Evolutionary conservation across 257 asterid species (phyloP), one percentile per base, ranked within the genome.

Genomic region (Anisodus tanguticus): DNA sequence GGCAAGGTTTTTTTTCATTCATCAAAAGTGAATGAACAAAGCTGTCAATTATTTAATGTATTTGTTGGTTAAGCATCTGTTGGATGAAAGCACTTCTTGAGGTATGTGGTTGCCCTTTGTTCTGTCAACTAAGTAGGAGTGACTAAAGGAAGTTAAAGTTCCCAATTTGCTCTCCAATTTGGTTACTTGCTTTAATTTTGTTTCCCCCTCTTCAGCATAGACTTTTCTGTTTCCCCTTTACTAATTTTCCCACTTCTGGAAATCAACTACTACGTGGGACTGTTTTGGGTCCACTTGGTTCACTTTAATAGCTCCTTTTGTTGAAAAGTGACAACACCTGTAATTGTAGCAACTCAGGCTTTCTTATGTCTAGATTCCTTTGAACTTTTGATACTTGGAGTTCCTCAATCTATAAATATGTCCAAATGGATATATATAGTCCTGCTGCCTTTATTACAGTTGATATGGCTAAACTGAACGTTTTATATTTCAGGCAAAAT

Each of bases 401-500:
- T 69, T 69, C 5, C 67, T 8, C 12, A 26, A 69, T 69, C 54
- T 41, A 69, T 68, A 69, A 69, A 16, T 39, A 69, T 35, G 19
- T 39, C 54, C 54, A 69, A 35, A 35, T 31, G 10, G 72, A 31
- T 39, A 22, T 66, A 67, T 67, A 35, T 35, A 67, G 22, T 11
- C 31, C 31, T 15, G 54, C 54, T 69, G n/a, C 60, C 47, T n/a
- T 69, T 69, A 39, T 39, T 39, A 16, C 51, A 69, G 26, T 69
- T 39, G 26, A 69, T 41, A 57, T 79, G 68, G 17, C 49, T 82
- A 77, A 77, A 53, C 22, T 11, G 62, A 41, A 69, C 55, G 49
- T 76, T 79, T 70, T n/a, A 79, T 31, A 45, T 86, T 79, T 81
- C 88, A 94, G 98, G 91, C 85, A 63, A 91, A 90, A 80, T 90